Evolutionary conservation across 768 basidiomycete genomes (phyloP), one percentile per base, ranked within the genome.

Genomic region (Termitomyces sp.): DNA sequence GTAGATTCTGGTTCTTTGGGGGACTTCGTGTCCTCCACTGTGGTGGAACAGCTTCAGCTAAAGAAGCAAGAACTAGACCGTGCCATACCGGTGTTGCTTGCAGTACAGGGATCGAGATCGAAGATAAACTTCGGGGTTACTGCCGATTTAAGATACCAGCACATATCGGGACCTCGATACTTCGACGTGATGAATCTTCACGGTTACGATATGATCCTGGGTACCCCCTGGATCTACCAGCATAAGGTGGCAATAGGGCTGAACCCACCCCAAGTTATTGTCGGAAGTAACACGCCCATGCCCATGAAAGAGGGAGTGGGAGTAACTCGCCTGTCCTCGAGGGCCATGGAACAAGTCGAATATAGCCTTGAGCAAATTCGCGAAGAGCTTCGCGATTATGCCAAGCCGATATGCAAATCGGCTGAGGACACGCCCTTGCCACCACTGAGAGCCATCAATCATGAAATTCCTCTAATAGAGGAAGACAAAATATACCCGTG

Each of bases 361-460:
- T 49, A 64, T 2, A 30, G 67, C 0, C 4, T 72, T 0, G 63
- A 69, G 0, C 16, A 51, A 6, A 57, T 60, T 4, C 44, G 69
- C 0, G 10, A 43, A 4, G n/a, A 43, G 20, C 20, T 43, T 8
- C 43, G 20, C 20, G 43, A 43, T 8, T 43, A 43, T 18, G n/a
- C 18, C 7, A 41, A n/a, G 7, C 41, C 18, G 1, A 41, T 41
- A 6, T 41, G 41, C 2, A 41, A n/a, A 10, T 43, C n/a, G 3
- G 43, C 20, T 4, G 20, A 20, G 0, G 20, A 43, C n/a, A 43
- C 73, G 0, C 66, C 65, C 0, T 55, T 77, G 9, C 80, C 80
- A 0, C 77, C 77, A 0, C 51, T 76, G 2, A 18, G n/a, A 1
- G 55, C 43, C 2, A 55, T 46, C 3, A 55, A 55, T 23, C 54